Percentiles rank a stretch among this genome's conserved stretches.
These are phyloP conservation scores for Leishmania mexicana DNA, from an alignment of 208 protist species.

Conservation along the genomic window DNA sequence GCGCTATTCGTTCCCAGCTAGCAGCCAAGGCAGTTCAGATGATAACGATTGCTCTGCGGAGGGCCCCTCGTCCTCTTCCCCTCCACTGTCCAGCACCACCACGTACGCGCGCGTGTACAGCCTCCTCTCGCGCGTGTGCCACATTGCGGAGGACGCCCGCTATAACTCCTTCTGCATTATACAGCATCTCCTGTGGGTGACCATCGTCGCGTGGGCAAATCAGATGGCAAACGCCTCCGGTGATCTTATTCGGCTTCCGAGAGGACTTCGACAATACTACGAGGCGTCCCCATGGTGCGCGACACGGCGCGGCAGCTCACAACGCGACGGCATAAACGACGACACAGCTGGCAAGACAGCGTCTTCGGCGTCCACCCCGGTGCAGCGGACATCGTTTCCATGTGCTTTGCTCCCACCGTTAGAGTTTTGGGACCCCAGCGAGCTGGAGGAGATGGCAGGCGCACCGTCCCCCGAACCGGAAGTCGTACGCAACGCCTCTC, in stretches of 20 bases:
- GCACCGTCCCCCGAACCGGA: background rate
- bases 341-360: background rate
- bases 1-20: constrained; percentile 26
- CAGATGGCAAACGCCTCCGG: constrained; percentile 50
- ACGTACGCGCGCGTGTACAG: constrained; percentile 29
- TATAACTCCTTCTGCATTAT: constrained; percentile 38
- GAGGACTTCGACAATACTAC: background rate
- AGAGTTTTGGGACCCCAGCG: constrained; percentile 25
- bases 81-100: constrained; percentile 20
- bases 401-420: constrained; percentile 22
- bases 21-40: background rate
- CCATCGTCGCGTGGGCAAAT: constrained; percentile 51
- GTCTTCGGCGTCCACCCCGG: background rate
- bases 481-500: background rate
- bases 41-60: background rate
- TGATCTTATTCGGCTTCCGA: constrained; percentile 29
- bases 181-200: constrained; percentile 42
- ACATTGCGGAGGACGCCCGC: constrained; percentile 32
- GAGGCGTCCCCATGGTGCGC: background rate
- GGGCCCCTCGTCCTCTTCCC: background rate
- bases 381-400: constrained; percentile 5
- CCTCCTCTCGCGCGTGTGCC: constrained; percentile 24
- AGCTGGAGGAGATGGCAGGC: background rate
- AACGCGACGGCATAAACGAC: background rate
- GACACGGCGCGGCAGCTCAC: background rate